Conservation (phyloP, 1,284 basidiomycete genomes). For the Boletellus deceptivus region DNA sequence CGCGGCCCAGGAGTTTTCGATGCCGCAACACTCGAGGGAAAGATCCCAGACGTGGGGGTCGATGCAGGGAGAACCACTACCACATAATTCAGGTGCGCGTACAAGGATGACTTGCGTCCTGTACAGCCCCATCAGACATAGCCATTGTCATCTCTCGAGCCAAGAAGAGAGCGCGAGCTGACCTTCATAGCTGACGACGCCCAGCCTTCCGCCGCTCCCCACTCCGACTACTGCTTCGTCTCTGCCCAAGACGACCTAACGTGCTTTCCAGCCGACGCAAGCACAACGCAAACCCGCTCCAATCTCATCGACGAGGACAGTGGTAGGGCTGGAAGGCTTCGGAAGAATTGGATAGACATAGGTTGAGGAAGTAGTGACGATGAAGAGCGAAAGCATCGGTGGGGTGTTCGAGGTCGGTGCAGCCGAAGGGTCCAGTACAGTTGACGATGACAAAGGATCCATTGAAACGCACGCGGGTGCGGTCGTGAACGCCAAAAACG, state of each 20-base stretch:
- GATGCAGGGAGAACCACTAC: conserved; percentile 77
- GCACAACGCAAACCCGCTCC: conserved; percentile 85
- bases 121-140: not conserved
- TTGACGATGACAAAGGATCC: conserved; percentile 17
- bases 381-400: conserved; percentile 68
- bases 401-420: conserved; percentile 7
- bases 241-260: conserved; percentile 81
- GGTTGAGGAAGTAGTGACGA: conserved; percentile 85
- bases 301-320: conserved; percentile 79
- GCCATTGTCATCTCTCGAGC: not conserved
- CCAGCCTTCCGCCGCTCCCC: conserved; percentile 78
- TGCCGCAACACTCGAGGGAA: conserved; percentile 59
- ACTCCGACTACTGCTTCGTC: conserved; percentile 93
- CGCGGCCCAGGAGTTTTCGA: conserved; percentile 11
- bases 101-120: conserved; percentile 71
- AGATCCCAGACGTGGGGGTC: conserved; percentile 5
- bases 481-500: conserved; percentile 86
- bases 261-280: conserved; percentile 68
- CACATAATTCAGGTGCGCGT: conserved; percentile 77
- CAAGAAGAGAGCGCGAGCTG: conserved; percentile 1
- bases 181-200: conserved; percentile 92
- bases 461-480: conserved; percentile 37
- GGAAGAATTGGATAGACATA: conserved; percentile 78
- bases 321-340: conserved; percentile 65
- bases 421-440: conserved; percentile 1